Evolutionary conservation across 768 basidiomycete genomes (phyloP), one percentile per base, ranked within the genome.

Genomic region (Sistotremastrum niveocremeum): DNA sequence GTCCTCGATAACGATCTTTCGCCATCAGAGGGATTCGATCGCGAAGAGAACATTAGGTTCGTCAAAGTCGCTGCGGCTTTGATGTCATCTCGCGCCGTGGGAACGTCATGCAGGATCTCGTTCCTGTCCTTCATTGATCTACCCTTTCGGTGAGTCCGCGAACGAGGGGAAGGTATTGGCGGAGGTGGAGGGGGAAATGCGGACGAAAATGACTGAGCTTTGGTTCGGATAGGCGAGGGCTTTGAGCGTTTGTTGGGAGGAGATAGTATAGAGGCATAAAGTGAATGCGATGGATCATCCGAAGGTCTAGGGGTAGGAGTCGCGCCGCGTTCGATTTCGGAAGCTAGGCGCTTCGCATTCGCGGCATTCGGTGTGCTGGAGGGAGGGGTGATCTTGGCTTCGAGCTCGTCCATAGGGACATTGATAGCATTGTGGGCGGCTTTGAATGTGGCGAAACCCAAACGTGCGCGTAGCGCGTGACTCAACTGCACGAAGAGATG

Each of bases 361-460:
- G 20, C 20, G 20, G 20, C 20, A 20, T 20, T 20, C 20, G 20
- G 66, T 41, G 66, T 60, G 49, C 66, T 65, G 46, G 64, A 61
- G 55, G 74, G 70, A 49, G 52, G 56, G 45, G 62, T 64, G 37
- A 66, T 63, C 55, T 78, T 77, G 10, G 74, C 71, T 60, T 89
- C 87, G 41, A 86, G 72, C 51, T 87, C 84, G 55, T 72, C 71
- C 42, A 87, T 64, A 39, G 79, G 69, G 42, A 77, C 65, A 46
- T 78, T 74, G 7, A 79, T 67, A 46, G 84, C 63, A 59, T 85
- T 82, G 61, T 85, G 74, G 9, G 72, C 71, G 4, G 86, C 84
- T 64, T 89, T 89, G 72, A 82, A 87, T 2, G 81, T 80, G 28
- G 86, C 86, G 62, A 86, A 85, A 0, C 83, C 74, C 44, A 90